These are phyloP conservation scores for Penicillium canariense DNA, from an alignment of 495 filamentous ascomycete species.

Conservation along the genomic window DNA sequence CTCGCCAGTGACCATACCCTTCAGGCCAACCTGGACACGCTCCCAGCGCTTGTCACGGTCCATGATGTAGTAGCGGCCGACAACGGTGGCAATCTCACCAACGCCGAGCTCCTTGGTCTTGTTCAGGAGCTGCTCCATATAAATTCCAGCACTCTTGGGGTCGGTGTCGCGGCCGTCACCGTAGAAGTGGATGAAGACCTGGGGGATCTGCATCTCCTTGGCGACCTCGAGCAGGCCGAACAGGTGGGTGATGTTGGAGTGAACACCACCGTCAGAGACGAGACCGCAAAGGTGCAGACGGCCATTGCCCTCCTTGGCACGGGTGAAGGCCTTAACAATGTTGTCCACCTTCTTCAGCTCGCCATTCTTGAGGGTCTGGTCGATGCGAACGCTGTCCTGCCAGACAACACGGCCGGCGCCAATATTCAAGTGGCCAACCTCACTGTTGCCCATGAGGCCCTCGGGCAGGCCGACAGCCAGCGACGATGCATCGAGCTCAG, in stretches of 20 bases:
- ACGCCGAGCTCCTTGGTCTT: slow-evolving; percentile 78
- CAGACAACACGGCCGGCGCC: slow-evolving; percentile 96
- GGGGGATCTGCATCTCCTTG: slow-evolving; percentile 78
- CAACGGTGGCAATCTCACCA: slow-evolving; percentile 88
- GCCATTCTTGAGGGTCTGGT: slow-evolving; percentile 87
- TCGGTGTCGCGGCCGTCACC: slow-evolving; percentile 97
- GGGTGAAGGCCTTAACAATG: slow-evolving; percentile 71
- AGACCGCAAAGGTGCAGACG: slow-evolving; percentile 89
- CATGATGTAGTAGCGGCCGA: slow-evolving; percentile 98
- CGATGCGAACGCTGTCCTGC: slow-evolving; percentile 99
- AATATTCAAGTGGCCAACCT: slow-evolving; percentile 98
- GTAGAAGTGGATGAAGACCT: slow-evolving; percentile 98
- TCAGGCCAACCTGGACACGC: slow-evolving; percentile 82
- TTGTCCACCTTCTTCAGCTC: slow-evolving; percentile 75
- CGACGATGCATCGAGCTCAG: slow-evolving; percentile 91
- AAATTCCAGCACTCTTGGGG: slow-evolving; percentile 82
- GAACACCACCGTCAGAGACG: slow-evolving; percentile 93
- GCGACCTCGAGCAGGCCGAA: slow-evolving; percentile 82
- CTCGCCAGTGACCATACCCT: slow-evolving; percentile 80
- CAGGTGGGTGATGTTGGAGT: slow-evolving; percentile 91
- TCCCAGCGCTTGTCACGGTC: slow-evolving; percentile 99
- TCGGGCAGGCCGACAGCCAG: slow-evolving; percentile 94
- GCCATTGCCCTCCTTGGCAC: slow-evolving; percentile 85
- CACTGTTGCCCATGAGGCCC: slow-evolving; percentile 97
- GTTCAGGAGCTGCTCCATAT: slow-evolving; percentile 80